phyloP scores from a whole-genome alignment of 2,329 filamentous ascomycete genomes.

The Tolypocladium pustulatum region DNA sequence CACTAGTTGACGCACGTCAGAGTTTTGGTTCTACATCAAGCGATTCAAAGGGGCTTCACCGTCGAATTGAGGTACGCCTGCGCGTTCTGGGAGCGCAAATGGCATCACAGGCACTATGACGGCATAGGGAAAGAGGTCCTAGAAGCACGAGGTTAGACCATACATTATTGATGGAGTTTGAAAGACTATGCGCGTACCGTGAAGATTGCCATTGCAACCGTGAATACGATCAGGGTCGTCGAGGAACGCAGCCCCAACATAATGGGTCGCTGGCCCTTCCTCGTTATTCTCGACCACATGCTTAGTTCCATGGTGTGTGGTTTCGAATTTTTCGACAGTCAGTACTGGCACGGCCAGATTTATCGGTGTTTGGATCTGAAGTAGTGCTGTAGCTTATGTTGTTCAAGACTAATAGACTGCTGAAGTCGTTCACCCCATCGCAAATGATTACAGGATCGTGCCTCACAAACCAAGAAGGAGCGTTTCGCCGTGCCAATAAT shows the following conservation, averaged over 20 bases:
- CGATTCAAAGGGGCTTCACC: constrained; percentile 3
- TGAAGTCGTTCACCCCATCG: not conserved
- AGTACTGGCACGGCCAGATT: not conserved
- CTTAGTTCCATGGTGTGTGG: constrained; percentile 8
- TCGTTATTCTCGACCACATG: constrained; percentile 5
- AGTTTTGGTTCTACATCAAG: not conserved
- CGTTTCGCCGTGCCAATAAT: not conserved
- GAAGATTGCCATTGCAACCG: constrained; percentile 22
- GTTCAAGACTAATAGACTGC: not conserved
- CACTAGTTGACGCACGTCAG: constrained; percentile 6
- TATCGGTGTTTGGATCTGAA: not conserved
- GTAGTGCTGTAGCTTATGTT: not conserved
- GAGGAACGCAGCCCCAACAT: constrained; percentile 20
- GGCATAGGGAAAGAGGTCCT: constrained; percentile 25
- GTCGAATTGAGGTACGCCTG: constrained; percentile 12
- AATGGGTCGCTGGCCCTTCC: constrained; percentile 13
- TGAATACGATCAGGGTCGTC: constrained; percentile 19
- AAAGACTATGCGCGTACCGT: constrained; percentile 11
- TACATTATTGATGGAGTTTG: too few species aligned
- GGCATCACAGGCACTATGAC: constrained; percentile 23
- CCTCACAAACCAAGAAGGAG: not conserved
- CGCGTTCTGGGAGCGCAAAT: constrained; percentile 16
- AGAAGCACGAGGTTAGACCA: not conserved
- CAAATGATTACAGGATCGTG: not conserved
- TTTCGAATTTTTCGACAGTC: not conserved